These are phyloP conservation scores for Teratosphaeria destructans DNA, from an alignment of 2,329 filamentous ascomycete genomes.

Conservation along the genomic window DNA sequence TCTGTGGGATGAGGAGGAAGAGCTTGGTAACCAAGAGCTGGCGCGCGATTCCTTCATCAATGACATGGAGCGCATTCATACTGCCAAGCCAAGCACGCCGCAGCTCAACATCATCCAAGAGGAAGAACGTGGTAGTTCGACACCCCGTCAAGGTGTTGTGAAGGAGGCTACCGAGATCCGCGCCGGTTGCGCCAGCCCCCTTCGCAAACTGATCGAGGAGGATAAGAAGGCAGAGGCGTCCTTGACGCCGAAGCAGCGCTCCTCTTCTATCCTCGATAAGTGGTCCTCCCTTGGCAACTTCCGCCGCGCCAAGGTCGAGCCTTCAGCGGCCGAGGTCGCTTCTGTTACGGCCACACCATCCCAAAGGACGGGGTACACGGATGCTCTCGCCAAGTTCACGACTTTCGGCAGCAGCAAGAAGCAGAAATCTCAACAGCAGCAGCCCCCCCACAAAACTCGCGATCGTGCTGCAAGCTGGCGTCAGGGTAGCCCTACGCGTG, in stretches of 20 bases:
- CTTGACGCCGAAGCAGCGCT: constrained; percentile 55
- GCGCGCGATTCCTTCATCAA: constrained; percentile 31
- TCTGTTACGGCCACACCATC: constrained; percentile 24
- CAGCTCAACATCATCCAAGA: constrained; percentile 33
- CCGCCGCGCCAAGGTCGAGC: constrained; percentile 54
- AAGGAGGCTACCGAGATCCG: constrained; percentile 44
- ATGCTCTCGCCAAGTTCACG: constrained; percentile 22
- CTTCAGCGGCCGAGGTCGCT: constrained; percentile 22
- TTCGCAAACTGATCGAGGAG: constrained; percentile 22
- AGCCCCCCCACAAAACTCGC: constrained; percentile 14
- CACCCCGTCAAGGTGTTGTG: constrained; percentile 41
- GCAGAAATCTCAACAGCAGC: constrained; percentile 10
- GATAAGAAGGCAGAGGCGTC: constrained; percentile 29
- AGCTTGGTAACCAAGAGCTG: constrained; percentile 52
- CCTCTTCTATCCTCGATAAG: constrained; percentile 55
- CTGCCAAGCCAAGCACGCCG: constrained; percentile 49
- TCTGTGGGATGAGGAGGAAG: constrained; percentile 89
- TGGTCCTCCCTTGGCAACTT: constrained; percentile 83
- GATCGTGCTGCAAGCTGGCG: constrained; percentile 24
- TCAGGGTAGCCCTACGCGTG: constrained; percentile 18
- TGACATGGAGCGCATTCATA: constrained; percentile 29
- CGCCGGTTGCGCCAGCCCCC: constrained; percentile 21
- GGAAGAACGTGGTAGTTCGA: constrained; percentile 37
- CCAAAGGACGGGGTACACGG: constrained; percentile 23
- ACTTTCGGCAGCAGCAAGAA: constrained; percentile 25